A percentile compares a stretch with the other conserved stretches of the same genome.
Evolutionary conservation across 2,329 filamentous ascomycete species (phyloP).

Genomic region (Trichoderma lentiforme): DNA sequence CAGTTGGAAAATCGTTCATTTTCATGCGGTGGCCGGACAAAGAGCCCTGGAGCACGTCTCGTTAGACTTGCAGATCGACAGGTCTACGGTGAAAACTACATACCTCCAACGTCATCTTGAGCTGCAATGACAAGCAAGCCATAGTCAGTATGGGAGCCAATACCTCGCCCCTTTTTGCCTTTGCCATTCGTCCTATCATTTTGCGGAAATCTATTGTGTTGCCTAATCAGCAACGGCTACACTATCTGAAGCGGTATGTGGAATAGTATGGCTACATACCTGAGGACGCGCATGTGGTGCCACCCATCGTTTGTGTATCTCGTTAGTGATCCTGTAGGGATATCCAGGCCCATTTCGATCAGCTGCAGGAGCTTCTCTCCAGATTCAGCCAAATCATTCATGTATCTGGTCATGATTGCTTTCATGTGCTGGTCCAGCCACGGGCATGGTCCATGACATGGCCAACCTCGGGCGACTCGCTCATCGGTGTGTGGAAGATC

Average conservation of each 20-base stretch:
- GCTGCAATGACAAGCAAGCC: slow-evolving; percentile 49
- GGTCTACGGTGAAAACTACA: not conserved
- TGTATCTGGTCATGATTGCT: slow-evolving; percentile 39
- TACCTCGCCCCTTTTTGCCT: slow-evolving; percentile 47
- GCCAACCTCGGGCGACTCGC: slow-evolving; percentile 42
- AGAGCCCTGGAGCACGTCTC: slow-evolving; percentile 34
- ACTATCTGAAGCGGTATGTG: not conserved
- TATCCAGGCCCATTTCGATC: slow-evolving; percentile 43
- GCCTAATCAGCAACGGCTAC: not conserved
- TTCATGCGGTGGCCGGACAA: slow-evolving; percentile 42
- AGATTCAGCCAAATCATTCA: slow-evolving; percentile 37
- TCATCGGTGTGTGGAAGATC: slow-evolving; percentile 39
- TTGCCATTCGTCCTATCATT: slow-evolving; percentile 43
- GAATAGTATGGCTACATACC: slow-evolving; percentile 30
- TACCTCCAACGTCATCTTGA: slow-evolving; percentile 48
- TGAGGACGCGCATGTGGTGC: slow-evolving; percentile 49
- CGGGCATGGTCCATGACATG: slow-evolving; percentile 48
- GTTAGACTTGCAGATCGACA: not conserved
- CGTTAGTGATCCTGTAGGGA: slow-evolving; percentile 40
- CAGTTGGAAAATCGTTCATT: slow-evolving; percentile 45
- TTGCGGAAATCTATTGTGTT: slow-evolving; percentile 30
- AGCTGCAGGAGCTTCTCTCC: slow-evolving; percentile 46
- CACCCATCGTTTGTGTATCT: slow-evolving; percentile 46
- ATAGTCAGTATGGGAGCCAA: slow-evolving; percentile 52
- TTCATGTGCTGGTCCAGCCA: slow-evolving; percentile 45